Base-by-base conservation (phyloP, 306 rosid species). In the Trichosanthes truncata region DNA sequence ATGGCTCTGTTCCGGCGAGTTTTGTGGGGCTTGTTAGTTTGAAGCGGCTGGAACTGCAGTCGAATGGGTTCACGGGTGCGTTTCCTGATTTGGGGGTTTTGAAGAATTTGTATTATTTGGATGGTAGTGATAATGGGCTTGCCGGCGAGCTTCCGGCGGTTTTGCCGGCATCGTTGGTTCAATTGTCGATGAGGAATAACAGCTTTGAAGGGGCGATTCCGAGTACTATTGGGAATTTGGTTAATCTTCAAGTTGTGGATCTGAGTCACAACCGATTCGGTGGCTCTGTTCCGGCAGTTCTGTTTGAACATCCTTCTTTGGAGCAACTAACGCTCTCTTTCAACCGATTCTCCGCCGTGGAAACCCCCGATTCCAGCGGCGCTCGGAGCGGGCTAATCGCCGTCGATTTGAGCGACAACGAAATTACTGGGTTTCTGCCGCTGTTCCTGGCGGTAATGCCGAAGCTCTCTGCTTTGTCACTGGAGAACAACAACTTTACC, bases 341-440 rank as follows among this genome's bases (percentile, higher is more conserved):
- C 90, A 95, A 95, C 86, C 66, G 60, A 25, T 85, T 95, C 36
- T 74, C 89, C 0, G 80, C 88, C 5, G n/a, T 95, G 1, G 80
- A 91, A 63, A 8, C 52, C 3, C 91, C 90, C 0, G 56, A n/a
- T 14, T 80, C 73, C 12, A 0, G 7, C 25, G 81, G 78, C 4
- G 1, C 41, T 5, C 74, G 63, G 12, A 90, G 94, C 48, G 87
- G 77, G 51, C 81, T 92, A 4, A 89, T 92, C 36, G 94, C 96
- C 11, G 61, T 92, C 21, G 98, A 95, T 88, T 48, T 95, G 46
- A 90, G 94, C 84, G 81, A 88, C 85, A 95, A 95, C 81, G 48
- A 77, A 57, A 63, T 95, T 11, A 49, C 72, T 5, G 97, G 97
- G 21, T 7, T 82, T 45, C 31, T 92, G 49, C 98, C 97, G 2